Evolutionary conservation across 2,329 filamentous ascomycete species (phyloP), one percentile per base, ranked within the genome.

Genomic region (Albifimbria verrucaria): DNA sequence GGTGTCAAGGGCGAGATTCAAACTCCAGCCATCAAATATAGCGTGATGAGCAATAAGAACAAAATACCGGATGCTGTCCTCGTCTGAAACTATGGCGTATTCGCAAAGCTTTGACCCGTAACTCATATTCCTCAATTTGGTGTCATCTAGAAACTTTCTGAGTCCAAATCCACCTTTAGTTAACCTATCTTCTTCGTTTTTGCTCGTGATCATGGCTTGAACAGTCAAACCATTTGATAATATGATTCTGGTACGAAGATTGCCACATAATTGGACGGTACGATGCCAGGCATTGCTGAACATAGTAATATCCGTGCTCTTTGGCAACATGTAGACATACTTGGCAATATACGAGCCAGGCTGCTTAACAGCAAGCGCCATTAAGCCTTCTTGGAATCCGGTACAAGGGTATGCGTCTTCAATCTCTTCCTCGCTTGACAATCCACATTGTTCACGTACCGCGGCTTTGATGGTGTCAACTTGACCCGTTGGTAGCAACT

Each of bases 21-120:
- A 72, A 1, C 71, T 74, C 73, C 77, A 79, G n/a, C 77, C 78
- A 48, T 82, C 79, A 51, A 80, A 81, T 1, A 79, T 62, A 15
- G 72, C 72, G 55, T 81, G 78, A 23, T 64, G 61, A 20, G 55
- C 51, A 2, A 54, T 56, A 55, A 51, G 59, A 18, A 60, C 47
- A 18, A 61, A 52, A 15, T 23, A 49, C n/a, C n/a, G n/a, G n/a
- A n/a, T n/a, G 2, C 25, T 53, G 1, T 18, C 18, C 32, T 39
- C 23, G 7, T 23, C 28, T n/a, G n/a, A n/a, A 20, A 45, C 20
- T 4, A 51, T 4, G 17, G 49, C 49, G 17, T 23, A 43, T 24
- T 22, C 10, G 47, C 32, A 28, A 5, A 49, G 26, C 9, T 9
- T 15, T 21, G 47, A 49, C 11, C 47, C 47, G 18, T 28, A 26